Evolutionary conservation across 306 rosid genomes (phyloP), one percentile per base, ranked within the genome.

Genomic region (Glycine soja): DNA sequence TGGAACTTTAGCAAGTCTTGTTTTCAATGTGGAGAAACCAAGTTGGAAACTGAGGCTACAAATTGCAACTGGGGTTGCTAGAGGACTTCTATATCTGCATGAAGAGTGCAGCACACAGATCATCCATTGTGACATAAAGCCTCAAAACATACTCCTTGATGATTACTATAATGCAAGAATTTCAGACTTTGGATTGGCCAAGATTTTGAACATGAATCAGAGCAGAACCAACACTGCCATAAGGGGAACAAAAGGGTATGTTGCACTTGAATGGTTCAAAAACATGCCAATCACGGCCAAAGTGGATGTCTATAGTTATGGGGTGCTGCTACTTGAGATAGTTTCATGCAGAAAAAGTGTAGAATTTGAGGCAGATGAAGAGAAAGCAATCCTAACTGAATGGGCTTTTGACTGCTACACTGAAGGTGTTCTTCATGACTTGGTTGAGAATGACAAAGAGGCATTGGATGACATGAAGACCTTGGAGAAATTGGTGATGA

Each of bases 231-330:
- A 72, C 15, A 85, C 85, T 66, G 85, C 19, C n/a, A 77, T 85
- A 50, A 85, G 86, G 34, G 88, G 88, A 66, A 85, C 88, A 77
- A 85, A 73, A 85, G 88, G 88, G 42, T 85, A 85, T 81, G 88
- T 85, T 72, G 88, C 88, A 6, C 70, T 81, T 72, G 88, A 85
- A 59, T 85, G 88, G 88, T 81, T 85, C 43, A 85, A 73, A 43
- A 85, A 77, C 48, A 66, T 72, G 85, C 85, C 86, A 9, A 77
- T 85, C 53, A 85, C 85, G 0, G 70, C 88, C 4, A 52, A 72
- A 34, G 88, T 85, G 45, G 88, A 85, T 73, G 88, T 85, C 11
- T 85, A 77, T 57, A 85, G 88, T 32, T 85, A 57, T 67, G 85
- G 88, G 4, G 78, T 85, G 10, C 2, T 85, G n/a, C 18, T 85